phyloP scores from a whole-genome alignment of 2,329 filamentous ascomycete species.

The Diaporthe australafricana region DNA sequence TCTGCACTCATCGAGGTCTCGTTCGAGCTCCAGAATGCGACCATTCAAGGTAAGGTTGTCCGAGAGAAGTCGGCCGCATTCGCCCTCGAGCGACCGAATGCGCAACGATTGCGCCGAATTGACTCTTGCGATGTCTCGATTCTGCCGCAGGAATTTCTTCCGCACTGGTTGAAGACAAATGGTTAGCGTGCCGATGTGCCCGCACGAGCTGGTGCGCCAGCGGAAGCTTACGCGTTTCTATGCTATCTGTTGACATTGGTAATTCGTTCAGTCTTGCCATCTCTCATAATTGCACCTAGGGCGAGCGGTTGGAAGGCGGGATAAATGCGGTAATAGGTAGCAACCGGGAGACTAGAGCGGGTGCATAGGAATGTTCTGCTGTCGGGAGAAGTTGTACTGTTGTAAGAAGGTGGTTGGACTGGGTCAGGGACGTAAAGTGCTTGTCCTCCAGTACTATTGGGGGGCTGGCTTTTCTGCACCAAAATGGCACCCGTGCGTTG shows the following conservation, averaged over 20 bases:
- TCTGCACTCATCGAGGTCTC: constrained; percentile 73
- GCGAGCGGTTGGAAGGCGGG: constrained; percentile 8
- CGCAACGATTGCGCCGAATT: constrained; percentile 83
- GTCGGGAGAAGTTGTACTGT: constrained; percentile 20
- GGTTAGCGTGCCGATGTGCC: constrained; percentile 39
- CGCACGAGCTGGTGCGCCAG: constrained; percentile 28
- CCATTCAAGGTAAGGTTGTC: constrained; percentile 82
- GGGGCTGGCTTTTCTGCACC: constrained; percentile 30
- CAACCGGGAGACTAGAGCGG: not conserved
- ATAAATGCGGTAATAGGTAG: constrained; percentile 6
- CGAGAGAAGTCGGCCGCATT: constrained; percentile 79
- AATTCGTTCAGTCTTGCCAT: constrained; percentile 89
- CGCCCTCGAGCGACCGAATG: constrained; percentile 81
- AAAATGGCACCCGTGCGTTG: constrained; percentile 7
- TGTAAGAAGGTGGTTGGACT: constrained; percentile 20
- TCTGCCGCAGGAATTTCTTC: constrained; percentile 83
- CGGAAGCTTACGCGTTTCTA: constrained; percentile 74
- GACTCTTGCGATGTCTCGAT: constrained; percentile 82
- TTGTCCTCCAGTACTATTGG: constrained; percentile 14
- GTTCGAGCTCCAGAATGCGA: constrained; percentile 76
- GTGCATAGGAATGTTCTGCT: constrained; percentile 31
- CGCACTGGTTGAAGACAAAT: constrained; percentile 67
- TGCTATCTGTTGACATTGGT: constrained; percentile 73
- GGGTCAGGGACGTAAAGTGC: constrained; percentile 22
- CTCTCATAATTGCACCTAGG: constrained; percentile 49